phyloP scores from a whole-genome alignment of 352 stramenopile species.

The Pythium myriotylum region DNA sequence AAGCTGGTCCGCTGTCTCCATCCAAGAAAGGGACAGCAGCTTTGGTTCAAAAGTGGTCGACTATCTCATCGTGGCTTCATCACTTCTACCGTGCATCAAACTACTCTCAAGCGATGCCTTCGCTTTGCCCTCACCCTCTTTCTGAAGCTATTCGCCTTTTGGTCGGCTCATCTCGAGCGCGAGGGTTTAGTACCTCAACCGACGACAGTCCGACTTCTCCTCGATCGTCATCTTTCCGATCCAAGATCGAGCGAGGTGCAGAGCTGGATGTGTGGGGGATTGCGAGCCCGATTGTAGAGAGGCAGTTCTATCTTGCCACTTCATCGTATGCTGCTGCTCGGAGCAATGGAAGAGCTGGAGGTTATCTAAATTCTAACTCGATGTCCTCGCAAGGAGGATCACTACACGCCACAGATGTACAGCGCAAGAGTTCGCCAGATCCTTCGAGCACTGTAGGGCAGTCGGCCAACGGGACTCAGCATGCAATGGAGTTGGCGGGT shows the following conservation, averaged over 20 bases:
- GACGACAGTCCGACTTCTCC: constrained; percentile 3
- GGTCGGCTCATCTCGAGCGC: constrained; percentile 1
- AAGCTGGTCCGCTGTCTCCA: constrained; percentile 10
- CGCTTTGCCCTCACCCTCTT: constrained; percentile 30
- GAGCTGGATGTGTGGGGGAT: constrained; percentile 24
- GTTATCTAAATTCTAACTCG: constrained; percentile 13
- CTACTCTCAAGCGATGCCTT: constrained; percentile 20
- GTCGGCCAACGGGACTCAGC: neutral
- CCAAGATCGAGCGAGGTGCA: constrained; percentile 3
- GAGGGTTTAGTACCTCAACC: neutral
- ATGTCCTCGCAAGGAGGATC: constrained; percentile 1
- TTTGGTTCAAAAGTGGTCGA: constrained; percentile 31
- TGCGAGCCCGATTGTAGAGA: constrained; percentile 17
- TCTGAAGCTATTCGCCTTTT: constrained; percentile 23
- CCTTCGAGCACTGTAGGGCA: neutral
- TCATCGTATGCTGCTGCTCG: neutral
- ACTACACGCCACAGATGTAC: neutral
- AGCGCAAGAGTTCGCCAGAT: constrained; percentile 14
- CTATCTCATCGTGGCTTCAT: constrained; percentile 46
- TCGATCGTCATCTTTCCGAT: constrained; percentile 5
- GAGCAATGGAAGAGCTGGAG: neutral
- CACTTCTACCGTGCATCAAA: constrained; percentile 78
- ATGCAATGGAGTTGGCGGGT: constrained; percentile 12
- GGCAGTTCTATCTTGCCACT: constrained; percentile 9
- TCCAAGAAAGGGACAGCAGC: constrained; percentile 16